Evolutionary conservation across 2,329 filamentous ascomycete species (phyloP), one percentile per base, ranked within the genome.

Genomic region (Microcera coccophila): DNA sequence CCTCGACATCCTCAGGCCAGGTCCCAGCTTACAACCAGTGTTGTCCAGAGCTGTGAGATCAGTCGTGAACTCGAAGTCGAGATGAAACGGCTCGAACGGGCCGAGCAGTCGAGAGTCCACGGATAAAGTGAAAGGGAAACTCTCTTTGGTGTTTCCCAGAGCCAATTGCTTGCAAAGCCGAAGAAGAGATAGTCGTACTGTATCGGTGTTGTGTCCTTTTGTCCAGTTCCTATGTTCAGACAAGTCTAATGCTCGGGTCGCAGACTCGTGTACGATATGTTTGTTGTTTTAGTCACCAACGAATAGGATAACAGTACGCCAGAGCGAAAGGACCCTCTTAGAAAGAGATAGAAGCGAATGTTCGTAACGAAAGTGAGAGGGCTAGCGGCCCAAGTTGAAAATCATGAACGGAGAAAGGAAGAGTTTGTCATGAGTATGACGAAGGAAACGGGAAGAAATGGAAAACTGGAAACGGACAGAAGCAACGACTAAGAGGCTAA

Each of bases 401-500:
- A n/a, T 15, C 18, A 19, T 17, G 36, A 36, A 42, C 28, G 32
- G 36, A 19, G 14, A 36, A 46, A 32, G 31, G 33, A 31, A 32
- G 36, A 20, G 11, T 14, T 32, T 31, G 18, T 18, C 19, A 39
- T 20, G 38, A 47, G 39, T 35, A 39, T 43, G 37, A 32, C 47
- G 49, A 48, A 36, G 37, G 40, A 47, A 54, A 49, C 39, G 41
- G 54, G 5, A 44, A 24, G 41, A 39, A 43, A 44, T 22, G 41
- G 45, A 50, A 45, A n/a, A 36, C 36, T 34, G 24, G 42, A 40
- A 46, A 44, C 29, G 36, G 50, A 44, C 43, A 49, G 44, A 55
- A 41, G 42, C 44, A 45, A 44, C n/a, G 43, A 37, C 49, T 42
- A 49, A 56, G 53, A 57, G 16, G 33, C 15, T 8, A 17, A 14